Evolutionary conservation across 176 grass and related monocot genomes (phyloP).

Genomic region (Triticum timopheevii): DNA sequence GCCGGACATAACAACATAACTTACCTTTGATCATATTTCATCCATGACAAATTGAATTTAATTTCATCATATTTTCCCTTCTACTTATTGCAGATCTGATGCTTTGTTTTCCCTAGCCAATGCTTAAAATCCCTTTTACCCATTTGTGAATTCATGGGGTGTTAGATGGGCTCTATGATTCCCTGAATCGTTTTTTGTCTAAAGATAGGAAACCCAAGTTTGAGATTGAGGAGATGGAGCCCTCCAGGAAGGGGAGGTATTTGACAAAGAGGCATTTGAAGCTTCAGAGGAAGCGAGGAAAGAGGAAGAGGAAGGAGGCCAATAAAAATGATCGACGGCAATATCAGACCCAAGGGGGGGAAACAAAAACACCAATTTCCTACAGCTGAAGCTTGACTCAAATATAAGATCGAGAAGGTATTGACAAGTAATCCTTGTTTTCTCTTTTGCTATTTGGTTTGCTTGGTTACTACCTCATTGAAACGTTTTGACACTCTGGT

Average conservation of each 20-base stretch:
- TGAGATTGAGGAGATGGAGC: conserved; percentile 74
- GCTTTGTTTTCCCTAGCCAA: conserved; percentile 27
- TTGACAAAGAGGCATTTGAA: conserved; percentile 78
- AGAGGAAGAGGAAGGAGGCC: conserved; percentile 61
- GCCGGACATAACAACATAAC: too few relatives aligned
- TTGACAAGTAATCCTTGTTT: not conserved
- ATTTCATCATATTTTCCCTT: not conserved
- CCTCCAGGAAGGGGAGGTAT: conserved; percentile 61
- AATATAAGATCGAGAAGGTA: conserved; percentile 95
- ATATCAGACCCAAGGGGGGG: conserved; percentile 80
- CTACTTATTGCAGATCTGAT: conserved; percentile 31
- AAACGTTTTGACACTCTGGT: not conserved
- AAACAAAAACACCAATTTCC: conserved; percentile 67
- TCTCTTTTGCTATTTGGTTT: conserved; percentile 3
- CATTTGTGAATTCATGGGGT: conserved; percentile 24
- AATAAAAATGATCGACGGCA: conserved; percentile 74
- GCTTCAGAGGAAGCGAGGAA: conserved; percentile 71
- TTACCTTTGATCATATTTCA: not conserved
- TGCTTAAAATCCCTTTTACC: conserved; percentile 5
- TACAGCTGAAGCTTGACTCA: conserved; percentile 68
- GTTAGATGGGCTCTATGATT: conserved; percentile 51
- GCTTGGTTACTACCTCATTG: not conserved
- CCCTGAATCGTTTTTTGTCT: conserved; percentile 72
- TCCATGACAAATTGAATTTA: conserved; percentile 9
- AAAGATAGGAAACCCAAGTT: conserved; percentile 73